Base-by-base conservation (phyloP, 495 filamentous ascomycete genomes). In the Penicillium odoratum region DNA sequence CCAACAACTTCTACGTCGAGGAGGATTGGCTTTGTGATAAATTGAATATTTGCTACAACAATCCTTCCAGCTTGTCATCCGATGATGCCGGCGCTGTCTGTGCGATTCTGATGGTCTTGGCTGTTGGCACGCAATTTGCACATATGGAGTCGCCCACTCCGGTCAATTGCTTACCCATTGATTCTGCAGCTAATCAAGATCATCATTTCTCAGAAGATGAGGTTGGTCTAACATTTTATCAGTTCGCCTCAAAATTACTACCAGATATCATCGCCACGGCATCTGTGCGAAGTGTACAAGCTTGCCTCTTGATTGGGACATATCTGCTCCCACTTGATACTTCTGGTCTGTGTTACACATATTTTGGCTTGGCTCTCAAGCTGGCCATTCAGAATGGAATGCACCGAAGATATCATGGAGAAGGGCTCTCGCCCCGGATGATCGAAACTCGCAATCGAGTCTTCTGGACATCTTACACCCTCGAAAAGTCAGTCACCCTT, bases 381-480 rank as follows among this genome's bases (percentile, higher is more conserved):
- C 64, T 81, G 54, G 79, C 78, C 0, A 79, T 81, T 42, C 79
- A 81, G 45, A 81, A 81, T 61, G 79, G 79, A n/a, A 81, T 81
- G 79, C 79, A 81, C 53, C 69, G 79, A 38, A 72, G 71, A 46
- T 80, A 81, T 46, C 68, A 72, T 33, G 79, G 76, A 13, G 73
- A 80, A 55, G 76, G 75, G 0, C 59, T 80, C 1, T 75, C 73
- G 3, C 53, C 68, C 13, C 69, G 70, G 36, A 78, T 74, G 70
- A 59, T 76, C 1, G 79, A 81, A 62, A 65, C 74, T 4, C 66
- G 79, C 13, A 81, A 81, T 56, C 71, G 79, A 4, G 75, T 81
- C 4, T 81, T 80, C 59, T 81, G 79, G 79, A 81, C 76, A 7
- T 71, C 76, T 3, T 81, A 79, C 54, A 80, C 78, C 0, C 77